Base-by-base conservation (phyloP, 371 early-diverging fungal genomes). In the Rhizomucor miehei region DNA sequence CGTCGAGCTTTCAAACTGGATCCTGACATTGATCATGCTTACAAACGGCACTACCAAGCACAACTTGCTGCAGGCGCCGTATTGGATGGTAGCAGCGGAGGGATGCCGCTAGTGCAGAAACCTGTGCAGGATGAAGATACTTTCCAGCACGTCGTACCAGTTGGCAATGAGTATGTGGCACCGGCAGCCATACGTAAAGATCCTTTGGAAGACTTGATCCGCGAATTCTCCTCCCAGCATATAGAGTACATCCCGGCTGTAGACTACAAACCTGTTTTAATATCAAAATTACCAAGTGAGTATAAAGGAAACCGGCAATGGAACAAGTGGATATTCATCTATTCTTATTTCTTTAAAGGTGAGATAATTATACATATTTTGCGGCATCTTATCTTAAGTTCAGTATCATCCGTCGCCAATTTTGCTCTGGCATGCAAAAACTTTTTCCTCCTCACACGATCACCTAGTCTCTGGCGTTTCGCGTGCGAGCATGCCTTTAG, bases 391-490 rank as follows among this genome's bases (percentile, higher is more conserved):
- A 49, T 81, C 34, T 52, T 79, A 3, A 60, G 66, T 16, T 80
- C 81, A 9, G 54, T 76, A n/a, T 61, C 79, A 0, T 57, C 77
- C 20, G 54, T 82, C 16, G 63, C 69, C n/a, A 56, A 60, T 19
- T 64, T 84, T 54, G 77, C 85, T 11, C 56, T 79, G 37, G 78
- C 72, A 0, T 85, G 84, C 57, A 80, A 79, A 48, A 73, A 71
- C 21, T 79, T 88, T 50, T 77, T 75, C 25, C 53, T 77, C 24
- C 55, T 75, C 6, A 78, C 75, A 6, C 58, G 73, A 36, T 71
- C 79, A 14, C 66, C 68, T 35, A 66, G 79, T 1, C 51, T 85
- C 0, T 88, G 88, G 88, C 73, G 79, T 48, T 76, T 60, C 46
- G 69, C 77, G 6, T 82, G 82, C 60, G 69, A 73, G 37, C 62